Percentiles rank a stretch among this genome's conserved stretches.
Conservation (phyloP, 2,329 filamentous ascomycete genomes). For the Trichoderma aggressivum region DNA sequence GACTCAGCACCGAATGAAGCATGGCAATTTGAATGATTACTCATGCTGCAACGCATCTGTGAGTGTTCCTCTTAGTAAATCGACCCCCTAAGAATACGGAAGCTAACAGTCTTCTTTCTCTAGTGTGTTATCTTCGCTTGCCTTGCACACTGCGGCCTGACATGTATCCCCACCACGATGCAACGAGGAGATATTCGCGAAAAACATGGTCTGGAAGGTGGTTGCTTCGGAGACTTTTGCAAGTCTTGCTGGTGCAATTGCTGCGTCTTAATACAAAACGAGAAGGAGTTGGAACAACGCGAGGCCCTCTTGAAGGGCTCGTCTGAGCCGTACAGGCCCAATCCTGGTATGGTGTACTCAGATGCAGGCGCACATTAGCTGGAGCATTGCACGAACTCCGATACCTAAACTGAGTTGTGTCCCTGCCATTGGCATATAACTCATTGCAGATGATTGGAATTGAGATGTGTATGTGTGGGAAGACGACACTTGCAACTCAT, state of each 20-base stretch:
- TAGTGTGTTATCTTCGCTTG: conserved; percentile 44
- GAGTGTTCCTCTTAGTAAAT: conserved; percentile 21
- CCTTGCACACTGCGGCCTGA: conserved; percentile 37
- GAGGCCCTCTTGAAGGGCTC: conserved; percentile 26
- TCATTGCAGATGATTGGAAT: neutral
- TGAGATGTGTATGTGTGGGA: neutral
- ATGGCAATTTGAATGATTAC: conserved; percentile 40
- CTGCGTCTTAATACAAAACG: conserved; percentile 45
- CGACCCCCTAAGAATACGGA: neutral
- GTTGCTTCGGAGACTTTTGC: conserved; percentile 41
- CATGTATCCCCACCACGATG: conserved; percentile 43
- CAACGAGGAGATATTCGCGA: conserved; percentile 44
- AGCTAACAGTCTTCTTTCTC: conserved; percentile 10
- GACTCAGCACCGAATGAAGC: conserved; percentile 44
- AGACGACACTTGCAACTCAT: neutral
- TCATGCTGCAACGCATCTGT: conserved; percentile 48
- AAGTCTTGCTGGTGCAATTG: conserved; percentile 44
- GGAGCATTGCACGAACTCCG: neutral
- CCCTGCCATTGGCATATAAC: too few species aligned
- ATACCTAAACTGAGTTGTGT: too few species aligned
- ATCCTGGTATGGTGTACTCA: conserved; percentile 22
- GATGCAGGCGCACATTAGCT: neutral
- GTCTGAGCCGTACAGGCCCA: conserved; percentile 22
- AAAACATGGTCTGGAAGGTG: conserved; percentile 45
- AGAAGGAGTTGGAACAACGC: conserved; percentile 44